Base-by-base conservation (phyloP, 1,284 basidiomycete species). In the Serendipita sp. region DNA sequence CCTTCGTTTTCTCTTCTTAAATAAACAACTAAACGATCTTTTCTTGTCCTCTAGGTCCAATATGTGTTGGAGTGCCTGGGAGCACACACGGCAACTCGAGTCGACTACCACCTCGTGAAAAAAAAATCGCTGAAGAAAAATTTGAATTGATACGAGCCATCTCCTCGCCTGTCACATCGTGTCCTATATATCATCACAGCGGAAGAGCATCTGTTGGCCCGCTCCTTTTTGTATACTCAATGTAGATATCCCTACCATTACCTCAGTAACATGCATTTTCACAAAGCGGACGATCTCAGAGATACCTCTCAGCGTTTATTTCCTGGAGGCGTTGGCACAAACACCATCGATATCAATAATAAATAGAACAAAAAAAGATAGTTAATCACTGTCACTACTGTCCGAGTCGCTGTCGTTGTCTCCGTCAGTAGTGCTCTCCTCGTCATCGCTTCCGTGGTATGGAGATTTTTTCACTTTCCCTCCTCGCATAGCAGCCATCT, bases 401-500 rank as follows among this genome's bases (percentile, higher is more conserved):
- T 74, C 74, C 29, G 73, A 75, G 64, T 79, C 77, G 2, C 79
- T 75, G 12, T 78, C 80, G 32, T 78, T 79, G 10, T 78, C 76
- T 62, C 74, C 75, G 32, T 71, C 71, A 47, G 74, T 75, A 61
- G 76, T 79, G 55, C 77, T 77, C 29, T 80, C 81, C 60, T 75
- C 77, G 60, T 73, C 74, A 3, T 70, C 73, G 2, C 72, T 72
- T 3, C 67, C 73, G 64, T 73, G 72, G 38, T 72, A 71, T 22
- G 66, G 68, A 0, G 69, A 72, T 65, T 77, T 83, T 80, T 93
- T 95, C 63, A 98, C 93, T 43, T 83, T 73, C 13, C 87, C 89
- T 3, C 96, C 96, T 62, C 91, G 85, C 92, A 99, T 95, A 60
- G 87, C 82, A 2, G 95, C 94, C 93, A 99, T 97, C 78, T 99